phyloP scores from a whole-genome alignment of 345 rosid species.

The Gossypium rotundifolium region DNA sequence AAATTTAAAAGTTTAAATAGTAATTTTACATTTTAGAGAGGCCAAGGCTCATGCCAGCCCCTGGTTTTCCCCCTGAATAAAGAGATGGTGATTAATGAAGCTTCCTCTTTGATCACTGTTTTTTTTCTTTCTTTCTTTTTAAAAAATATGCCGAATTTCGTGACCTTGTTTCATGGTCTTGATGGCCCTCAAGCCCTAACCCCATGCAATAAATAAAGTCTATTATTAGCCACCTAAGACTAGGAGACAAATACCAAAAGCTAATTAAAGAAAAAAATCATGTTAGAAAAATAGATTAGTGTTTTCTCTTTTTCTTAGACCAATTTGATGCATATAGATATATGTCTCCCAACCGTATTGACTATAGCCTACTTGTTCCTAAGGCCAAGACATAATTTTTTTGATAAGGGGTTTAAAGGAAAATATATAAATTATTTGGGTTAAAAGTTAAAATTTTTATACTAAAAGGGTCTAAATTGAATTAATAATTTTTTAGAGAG shows the following conservation, averaged over 20 bases:
- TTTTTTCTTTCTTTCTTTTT: background rate
- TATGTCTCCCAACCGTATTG: slow-evolving; percentile 12
- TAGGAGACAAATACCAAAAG: slow-evolving; percentile 16
- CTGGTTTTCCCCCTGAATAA: no score
- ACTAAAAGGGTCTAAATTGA: no score
- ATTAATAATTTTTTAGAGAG: no score
- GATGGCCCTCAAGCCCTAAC: slow-evolving; percentile 8
- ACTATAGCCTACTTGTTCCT: slow-evolving; percentile 9
- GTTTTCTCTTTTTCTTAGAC: background rate
- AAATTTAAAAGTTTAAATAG: no score
- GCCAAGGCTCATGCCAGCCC: no score
- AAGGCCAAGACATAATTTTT: no score
- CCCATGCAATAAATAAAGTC: background rate
- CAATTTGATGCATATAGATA: background rate
- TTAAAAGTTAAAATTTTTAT: no score
- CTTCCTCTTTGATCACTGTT: background rate
- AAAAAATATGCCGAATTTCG: slow-evolving; percentile 3
- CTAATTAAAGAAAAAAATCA: slow-evolving; percentile 15
- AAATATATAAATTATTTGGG: no score
- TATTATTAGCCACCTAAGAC: background rate
- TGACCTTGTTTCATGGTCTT: slow-evolving; percentile 1
- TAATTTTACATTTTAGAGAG: no score
- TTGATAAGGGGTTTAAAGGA: no score
- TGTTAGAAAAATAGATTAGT: background rate
- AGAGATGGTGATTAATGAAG: slow-evolving; percentile 22